These are phyloP conservation scores for Penicillium odoratum DNA, from an alignment of 495 filamentous ascomycete species.

Conservation along the genomic window DNA sequence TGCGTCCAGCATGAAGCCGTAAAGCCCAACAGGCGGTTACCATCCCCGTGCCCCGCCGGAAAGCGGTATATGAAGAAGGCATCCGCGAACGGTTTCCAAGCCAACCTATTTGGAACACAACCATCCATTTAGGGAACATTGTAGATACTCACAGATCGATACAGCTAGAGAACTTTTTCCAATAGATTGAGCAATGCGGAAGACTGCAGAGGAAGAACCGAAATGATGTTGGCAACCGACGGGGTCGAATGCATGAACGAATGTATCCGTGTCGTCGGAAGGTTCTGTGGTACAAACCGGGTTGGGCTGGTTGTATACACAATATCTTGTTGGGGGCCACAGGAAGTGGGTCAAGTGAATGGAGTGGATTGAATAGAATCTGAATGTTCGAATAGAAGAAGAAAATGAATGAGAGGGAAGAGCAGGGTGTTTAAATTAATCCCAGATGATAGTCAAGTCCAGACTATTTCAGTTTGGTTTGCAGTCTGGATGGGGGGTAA, in stretches of 20 bases:
- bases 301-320: slow-evolving; percentile 26
- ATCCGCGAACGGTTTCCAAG: slow-evolving; percentile 11
- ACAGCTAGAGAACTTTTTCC: background rate
- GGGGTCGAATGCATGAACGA: slow-evolving; percentile 24
- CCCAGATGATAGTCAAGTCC: slow-evolving; percentile 1
- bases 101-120: slow-evolving; percentile 27
- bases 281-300: slow-evolving; percentile 19
- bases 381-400: slow-evolving; percentile 11
- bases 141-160: slow-evolving; percentile 13
- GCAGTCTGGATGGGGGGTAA: slow-evolving; percentile 3
- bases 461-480: slow-evolving; percentile 18
- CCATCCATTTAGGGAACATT: background rate
- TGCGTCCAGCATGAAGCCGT: slow-evolving; percentile 7
- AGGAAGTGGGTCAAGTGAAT: background rate
- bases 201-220: slow-evolving; percentile 18
- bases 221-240: slow-evolving; percentile 23
- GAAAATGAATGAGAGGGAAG: slow-evolving; percentile 9
- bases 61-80: slow-evolving; percentile 16
- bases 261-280: too few relatives aligned
- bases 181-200: slow-evolving; percentile 4
- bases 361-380: slow-evolving; percentile 4
- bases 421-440: slow-evolving; percentile 15
- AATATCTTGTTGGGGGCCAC: slow-evolving; percentile 22
- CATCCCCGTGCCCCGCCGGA: slow-evolving; percentile 16
- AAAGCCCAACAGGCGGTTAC: slow-evolving; percentile 15